These are phyloP conservation scores for Paramecium bursaria DNA, from an alignment of 73 alveolate species.

Conservation along the genomic window DNA sequence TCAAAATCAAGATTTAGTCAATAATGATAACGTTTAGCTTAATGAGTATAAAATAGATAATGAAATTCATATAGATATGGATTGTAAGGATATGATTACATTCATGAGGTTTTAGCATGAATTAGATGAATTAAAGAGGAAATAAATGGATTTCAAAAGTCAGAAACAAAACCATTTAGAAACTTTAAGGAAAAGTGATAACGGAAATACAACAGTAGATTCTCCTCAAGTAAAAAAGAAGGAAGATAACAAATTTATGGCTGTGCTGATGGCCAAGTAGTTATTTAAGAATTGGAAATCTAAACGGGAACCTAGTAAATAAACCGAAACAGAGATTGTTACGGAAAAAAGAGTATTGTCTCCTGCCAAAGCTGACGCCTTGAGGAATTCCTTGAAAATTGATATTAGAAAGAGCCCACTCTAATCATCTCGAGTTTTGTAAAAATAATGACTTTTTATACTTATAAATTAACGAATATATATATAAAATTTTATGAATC, in stretches of 20 bases:
- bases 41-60: conserved; percentile 39
- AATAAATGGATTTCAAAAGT: conserved; percentile 2
- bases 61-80: conserved; percentile 41
- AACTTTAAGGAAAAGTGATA: neutral
- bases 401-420: no score
- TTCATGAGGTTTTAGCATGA: conserved; percentile 52
- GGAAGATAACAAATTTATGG: conserved; percentile 14
- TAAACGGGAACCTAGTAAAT: conserved; percentile 8
- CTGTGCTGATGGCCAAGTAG: conserved; percentile 41
- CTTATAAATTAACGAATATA: no score
- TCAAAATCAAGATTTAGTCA: conserved; percentile 30
- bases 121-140: conserved; percentile 40
- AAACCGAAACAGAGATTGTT: no score
- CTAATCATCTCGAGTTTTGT: no score
- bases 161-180: conserved; percentile 33
- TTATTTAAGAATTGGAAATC: conserved; percentile 34
- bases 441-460: no score
- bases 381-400: no score
- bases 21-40: conserved; percentile 21
- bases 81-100: conserved; percentile 30
- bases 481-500: no score
- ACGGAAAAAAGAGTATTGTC: no score
- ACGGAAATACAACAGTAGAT: neutral
- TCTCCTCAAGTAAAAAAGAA: neutral
- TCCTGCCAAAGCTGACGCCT: no score